Evolutionary conservation across 2,329 filamentous ascomycete genomes (phyloP).

Genomic region (Metarhizium humberi): DNA sequence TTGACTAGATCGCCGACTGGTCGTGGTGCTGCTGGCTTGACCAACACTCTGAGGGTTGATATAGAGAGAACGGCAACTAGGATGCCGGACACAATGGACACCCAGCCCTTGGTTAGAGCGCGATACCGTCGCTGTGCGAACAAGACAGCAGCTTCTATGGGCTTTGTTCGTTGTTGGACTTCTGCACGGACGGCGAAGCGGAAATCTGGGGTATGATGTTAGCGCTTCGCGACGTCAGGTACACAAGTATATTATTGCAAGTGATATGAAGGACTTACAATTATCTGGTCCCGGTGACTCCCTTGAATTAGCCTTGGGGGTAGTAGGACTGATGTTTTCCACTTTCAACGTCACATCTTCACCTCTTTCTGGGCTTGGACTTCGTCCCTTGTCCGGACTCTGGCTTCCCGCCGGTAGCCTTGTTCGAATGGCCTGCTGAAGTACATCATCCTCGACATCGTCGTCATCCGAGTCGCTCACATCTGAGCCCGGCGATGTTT

Average conservation of each 20-base stretch:
- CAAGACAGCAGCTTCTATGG: slow-evolving; percentile 63
- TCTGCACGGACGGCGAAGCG: slow-evolving; percentile 82
- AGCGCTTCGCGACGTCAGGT: background rate
- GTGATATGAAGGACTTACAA: slow-evolving; percentile 28
- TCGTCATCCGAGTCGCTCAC: slow-evolving; percentile 19
- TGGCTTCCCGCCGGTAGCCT: slow-evolving; percentile 45
- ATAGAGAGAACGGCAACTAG: slow-evolving; percentile 56
- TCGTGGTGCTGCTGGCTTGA: slow-evolving; percentile 51
- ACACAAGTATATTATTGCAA: background rate
- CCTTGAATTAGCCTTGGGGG: slow-evolving; percentile 9
- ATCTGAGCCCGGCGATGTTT: slow-evolving; percentile 18
- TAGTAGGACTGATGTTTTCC: slow-evolving; percentile 18
- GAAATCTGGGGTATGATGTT: slow-evolving; percentile 53
- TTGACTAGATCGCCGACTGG: slow-evolving; percentile 66
- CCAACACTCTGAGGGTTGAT: slow-evolving; percentile 54
- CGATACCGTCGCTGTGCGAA: slow-evolving; percentile 52
- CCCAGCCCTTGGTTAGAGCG: slow-evolving; percentile 58
- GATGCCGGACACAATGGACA: slow-evolving; percentile 54
- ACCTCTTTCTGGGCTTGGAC: slow-evolving; percentile 35
- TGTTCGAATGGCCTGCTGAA: slow-evolving; percentile 44
- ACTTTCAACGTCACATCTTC: slow-evolving; percentile 30
- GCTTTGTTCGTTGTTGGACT: slow-evolving; percentile 78
- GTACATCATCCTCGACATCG: slow-evolving; percentile 30
- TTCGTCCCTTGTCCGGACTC: slow-evolving; percentile 43
- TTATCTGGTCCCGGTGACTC: slow-evolving; percentile 32